A percentile compares a stretch with the other conserved stretches of the same genome.
Conservation (phyloP, 2,329 filamentous ascomycete species). For the Kalmusia sp. region DNA sequence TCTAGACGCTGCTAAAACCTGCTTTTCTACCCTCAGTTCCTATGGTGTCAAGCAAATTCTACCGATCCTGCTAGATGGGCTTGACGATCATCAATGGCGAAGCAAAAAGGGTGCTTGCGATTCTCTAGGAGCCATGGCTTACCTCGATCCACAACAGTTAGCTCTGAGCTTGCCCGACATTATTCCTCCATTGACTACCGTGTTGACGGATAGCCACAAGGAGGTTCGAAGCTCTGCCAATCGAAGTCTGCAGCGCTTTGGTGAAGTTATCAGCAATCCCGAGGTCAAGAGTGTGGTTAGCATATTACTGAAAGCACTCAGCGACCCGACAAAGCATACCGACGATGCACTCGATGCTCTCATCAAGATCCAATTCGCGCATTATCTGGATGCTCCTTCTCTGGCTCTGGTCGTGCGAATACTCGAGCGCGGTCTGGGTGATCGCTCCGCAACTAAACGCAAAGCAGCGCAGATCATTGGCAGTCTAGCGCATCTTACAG, state of each 20-base stretch:
- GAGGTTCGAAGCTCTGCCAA: slow-evolving; percentile 93
- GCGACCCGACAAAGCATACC: slow-evolving; percentile 96
- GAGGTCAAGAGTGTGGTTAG: slow-evolving; percentile 93
- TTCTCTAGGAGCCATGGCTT: slow-evolving; percentile 96
- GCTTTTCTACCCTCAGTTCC: slow-evolving; percentile 90
- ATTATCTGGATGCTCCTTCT: slow-evolving; percentile 97
- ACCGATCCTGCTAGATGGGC: slow-evolving; percentile 86
- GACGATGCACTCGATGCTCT: slow-evolving; percentile 91
- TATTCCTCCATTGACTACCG: slow-evolving; percentile 91
- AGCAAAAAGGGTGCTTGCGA: slow-evolving; percentile 99
- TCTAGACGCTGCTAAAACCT: slow-evolving; percentile 90
- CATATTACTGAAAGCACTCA: slow-evolving; percentile 92
- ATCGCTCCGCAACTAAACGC: slow-evolving; percentile 92
- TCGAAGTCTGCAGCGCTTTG: slow-evolving; percentile 94
- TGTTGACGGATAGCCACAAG: slow-evolving; percentile 97
- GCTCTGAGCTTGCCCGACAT: slow-evolving; percentile 93
- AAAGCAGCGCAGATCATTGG: slow-evolving; percentile 98
- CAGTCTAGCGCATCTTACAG: slow-evolving; percentile 94
- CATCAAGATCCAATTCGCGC: slow-evolving; percentile 98
- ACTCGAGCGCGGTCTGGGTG: slow-evolving; percentile 86
- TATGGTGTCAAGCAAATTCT: slow-evolving; percentile 95
- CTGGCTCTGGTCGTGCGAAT: slow-evolving; percentile 94
- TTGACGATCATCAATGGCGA: slow-evolving; percentile 96
- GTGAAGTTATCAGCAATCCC: slow-evolving; percentile 97
- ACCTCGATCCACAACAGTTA: slow-evolving; percentile 93